Evolutionary conservation across 2,329 filamentous ascomycete species (phyloP), one percentile per base, ranked within the genome.

Genomic region (Periconia sp.): DNA sequence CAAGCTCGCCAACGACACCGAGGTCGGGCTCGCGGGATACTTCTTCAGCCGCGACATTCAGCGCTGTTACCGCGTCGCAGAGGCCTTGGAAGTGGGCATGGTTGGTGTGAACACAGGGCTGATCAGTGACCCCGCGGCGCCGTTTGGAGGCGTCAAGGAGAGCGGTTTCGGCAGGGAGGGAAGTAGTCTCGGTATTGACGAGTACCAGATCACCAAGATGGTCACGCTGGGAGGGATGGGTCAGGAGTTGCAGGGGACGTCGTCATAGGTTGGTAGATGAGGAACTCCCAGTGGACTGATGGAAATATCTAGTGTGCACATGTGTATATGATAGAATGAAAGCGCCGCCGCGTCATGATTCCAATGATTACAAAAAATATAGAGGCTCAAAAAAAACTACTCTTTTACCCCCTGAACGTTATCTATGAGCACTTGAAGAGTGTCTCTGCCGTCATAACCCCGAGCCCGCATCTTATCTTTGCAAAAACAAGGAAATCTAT

Each of bases 21-120:
- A 93, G 49, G 92, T 97, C 37, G 94, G 94, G 1, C 81, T 99
- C 35, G 94, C 93, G 0, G 93, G 91, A 1, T 97, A 97, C 78
- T 96, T 99, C 79, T 97, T 91, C 80, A 92, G 81, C 58, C 78
- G 75, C 44, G 83, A 86, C 60, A 66, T 87, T 6, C 79, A 81
- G 61, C 75, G 85, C 27, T 77, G 81, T 52, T 86, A 85, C 73
- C 75, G 84, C 42, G 79, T 87, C 42, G 83, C 84, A 0, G 84
- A 87, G 65, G 81, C 82, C 15, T 77, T 95, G 40, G 89, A 95
- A 70, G 89, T 93, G 1, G 91, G 91, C 49, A 95, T 95, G 91
- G 85, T 95, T 1, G 91, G 90, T 51, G 73, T 82, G 41, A 82
- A 82, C 61, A 81, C 79, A 6, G 78, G 78, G 1, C 47, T 81